Evolutionary conservation across 2,329 filamentous ascomycete species (phyloP), one percentile per base, ranked within the genome.

Genomic region (Fusarium odoratissimum): DNA sequence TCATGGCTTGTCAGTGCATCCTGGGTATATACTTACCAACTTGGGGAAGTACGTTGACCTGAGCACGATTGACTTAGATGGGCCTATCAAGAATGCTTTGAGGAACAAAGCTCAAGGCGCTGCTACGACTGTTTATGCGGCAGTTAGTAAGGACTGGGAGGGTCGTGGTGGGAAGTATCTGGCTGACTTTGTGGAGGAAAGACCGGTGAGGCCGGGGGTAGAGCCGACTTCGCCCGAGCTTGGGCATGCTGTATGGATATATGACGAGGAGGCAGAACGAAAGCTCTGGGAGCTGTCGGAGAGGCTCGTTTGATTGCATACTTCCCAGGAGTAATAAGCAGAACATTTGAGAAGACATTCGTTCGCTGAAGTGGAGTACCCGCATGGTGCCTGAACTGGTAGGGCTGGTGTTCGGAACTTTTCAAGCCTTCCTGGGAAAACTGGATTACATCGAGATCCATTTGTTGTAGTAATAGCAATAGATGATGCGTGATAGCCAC

Each of bases 1-100:
- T 0, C 75, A 75, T 13, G 64, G 64, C 0, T 61, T 70, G 2
- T 62, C 69, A 14, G 46, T 76, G 2, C 72, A 76, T 31, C 75
- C 75, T 0, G 75, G 75, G 0, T 23, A 17, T 1, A 44, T 71
- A 3, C 7, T 45, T 1, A 71, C 67, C 9, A 71, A 71, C 14
- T 17, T 70, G 16, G 16, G 44, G 1, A 42, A 57, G 3, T 16
- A 71, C 9, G 17, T 66, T 5, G 55, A 61, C 19, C 10, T 52
- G 0, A 19, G 1, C 8, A 16, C 40, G 4, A 1, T 66, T 9
- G 31, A 66, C 11, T 5, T 25, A 1, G 16, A 16, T 13, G 31
- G n/a, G 1, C 51, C 25, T 3, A 41, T 55, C 7, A 30, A 12
- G 19, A 16, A 13, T n/a, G 21, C 10, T 10, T 12, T 67, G 14